These are phyloP conservation scores for Termitomyces bulborhizus DNA, from an alignment of 768 basidiomycete genomes.

Conservation along the genomic window DNA sequence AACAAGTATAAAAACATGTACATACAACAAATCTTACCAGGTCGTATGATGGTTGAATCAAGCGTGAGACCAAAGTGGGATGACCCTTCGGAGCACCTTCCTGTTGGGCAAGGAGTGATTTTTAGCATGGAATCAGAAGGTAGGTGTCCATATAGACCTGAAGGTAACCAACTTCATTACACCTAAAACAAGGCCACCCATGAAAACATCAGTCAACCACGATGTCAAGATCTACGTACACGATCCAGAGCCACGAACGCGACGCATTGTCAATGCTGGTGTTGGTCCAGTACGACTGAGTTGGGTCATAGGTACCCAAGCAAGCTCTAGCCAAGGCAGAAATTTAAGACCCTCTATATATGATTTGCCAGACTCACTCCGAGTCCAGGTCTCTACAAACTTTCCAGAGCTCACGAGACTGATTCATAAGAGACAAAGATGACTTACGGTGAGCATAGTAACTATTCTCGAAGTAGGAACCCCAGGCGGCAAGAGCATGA, in stretches of 20 bases:
- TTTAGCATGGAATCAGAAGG: background rate
- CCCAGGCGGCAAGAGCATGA: conserved; percentile 57
- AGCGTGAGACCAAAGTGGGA: conserved; percentile 47
- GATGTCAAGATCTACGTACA: conserved; percentile 30
- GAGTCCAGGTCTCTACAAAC: conserved; percentile 44
- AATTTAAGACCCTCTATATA: background rate
- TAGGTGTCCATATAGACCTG: conserved; percentile 24
- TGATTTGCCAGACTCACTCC: conserved; percentile 35
- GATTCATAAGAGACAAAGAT: background rate
- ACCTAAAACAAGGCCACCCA: conserved; percentile 24
- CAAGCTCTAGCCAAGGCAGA: conserved; percentile 23
- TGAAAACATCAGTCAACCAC: background rate
- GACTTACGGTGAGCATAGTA: conserved; percentile 43
- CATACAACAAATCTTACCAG: conserved; percentile 27
- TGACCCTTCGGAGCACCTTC: conserved; percentile 33
- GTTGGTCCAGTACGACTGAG: conserved; percentile 43
- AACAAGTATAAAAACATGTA: background rate
- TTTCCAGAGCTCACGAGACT: conserved; percentile 15
- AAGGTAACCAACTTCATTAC: conserved; percentile 63
- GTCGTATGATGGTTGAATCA: conserved; percentile 50
- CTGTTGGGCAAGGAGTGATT: conserved; percentile 15
- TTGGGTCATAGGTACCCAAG: conserved; percentile 36
- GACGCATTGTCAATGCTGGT: conserved; percentile 45
- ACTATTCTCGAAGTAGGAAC: conserved; percentile 44
- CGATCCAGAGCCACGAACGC: conserved; percentile 71